Base-by-base conservation (phyloP, 306 rosid species). In the Hippophae gyantsensis region DNA sequence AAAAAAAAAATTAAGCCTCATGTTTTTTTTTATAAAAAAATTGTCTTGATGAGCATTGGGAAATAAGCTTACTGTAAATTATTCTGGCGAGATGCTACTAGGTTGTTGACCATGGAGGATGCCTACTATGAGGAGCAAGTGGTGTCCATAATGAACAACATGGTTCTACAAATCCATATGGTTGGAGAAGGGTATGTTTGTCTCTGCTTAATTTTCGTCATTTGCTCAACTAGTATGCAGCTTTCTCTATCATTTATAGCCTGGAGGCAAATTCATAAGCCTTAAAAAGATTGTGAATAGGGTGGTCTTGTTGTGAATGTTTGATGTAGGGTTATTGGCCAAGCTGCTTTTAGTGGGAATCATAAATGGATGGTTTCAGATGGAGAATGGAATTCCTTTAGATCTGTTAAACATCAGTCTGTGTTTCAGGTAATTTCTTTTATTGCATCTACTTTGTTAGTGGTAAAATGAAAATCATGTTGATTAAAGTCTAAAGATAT, bases 81-180 rank as follows among this genome's bases (percentile, higher is more conserved):
- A 45, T 65, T 65, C 57, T 32, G 51, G 63, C 54, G 74, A 61
- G 60, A 76, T 82, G 71, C 57, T 43, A 43, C 2, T 60, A 90
- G 97, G 84, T 64, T 90, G 83, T 74, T 90, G 94, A 71, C 81
- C 25, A 51, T 79, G 57, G 85, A 76, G 75, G 94, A 90, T 69
- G 68, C 82, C 58, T 82, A 84, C 79, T 75, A 63, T 71, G 88
- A 82, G 73, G 88, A 72, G 12, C 73, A 67, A 68, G 58, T 82
- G 71, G 77, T 69, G 74, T 48, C 73, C 45, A 74, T 71, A 67
- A 76, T 83, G 56, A 46, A 59, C 23, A 69, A 64, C 64, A 64
- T 79, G 83, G 71, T 80, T 75, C 79, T 80, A 13, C 87, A 75
- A 58, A 66, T 79, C 70, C 86, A 84, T 58, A 64, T 84, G 58